A percentile compares a stretch with the other conserved stretches of the same genome.
Evolutionary conservation across 2,329 filamentous ascomycete genomes (phyloP).

Genomic region (Pezicula radicicola): DNA sequence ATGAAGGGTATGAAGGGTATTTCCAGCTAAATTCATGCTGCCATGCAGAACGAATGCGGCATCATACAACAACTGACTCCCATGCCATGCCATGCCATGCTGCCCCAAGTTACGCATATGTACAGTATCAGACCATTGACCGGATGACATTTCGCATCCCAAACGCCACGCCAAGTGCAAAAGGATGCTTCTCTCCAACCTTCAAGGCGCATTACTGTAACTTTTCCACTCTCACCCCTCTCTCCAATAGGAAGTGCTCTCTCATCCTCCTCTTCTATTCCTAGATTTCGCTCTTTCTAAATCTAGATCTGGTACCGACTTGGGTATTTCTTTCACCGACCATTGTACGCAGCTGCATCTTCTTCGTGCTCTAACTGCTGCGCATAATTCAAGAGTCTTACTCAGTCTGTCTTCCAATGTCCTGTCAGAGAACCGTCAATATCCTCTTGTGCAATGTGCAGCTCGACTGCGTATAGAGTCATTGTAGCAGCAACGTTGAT

Average conservation of each 20-base stretch:
- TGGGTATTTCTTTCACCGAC: not conserved
- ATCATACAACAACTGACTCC: not conserved
- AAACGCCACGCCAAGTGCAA: slow-evolving; percentile 14
- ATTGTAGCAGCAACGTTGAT: slow-evolving; percentile 88
- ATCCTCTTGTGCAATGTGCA: slow-evolving; percentile 82
- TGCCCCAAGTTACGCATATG: slow-evolving; percentile 11
- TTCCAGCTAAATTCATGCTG: slow-evolving; percentile 4
- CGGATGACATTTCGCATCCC: slow-evolving; percentile 8
- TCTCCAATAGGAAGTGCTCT: not conserved
- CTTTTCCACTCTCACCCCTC: not conserved
- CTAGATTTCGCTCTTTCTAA: not conserved
- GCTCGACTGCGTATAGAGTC: slow-evolving; percentile 83
- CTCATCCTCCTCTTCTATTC: slow-evolving; percentile 2
- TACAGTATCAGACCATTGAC: slow-evolving; percentile 3
- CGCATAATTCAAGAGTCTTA: not conserved
- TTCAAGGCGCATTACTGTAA: not conserved
- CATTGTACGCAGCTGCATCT: not conserved
- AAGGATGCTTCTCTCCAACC: slow-evolving; percentile 4
- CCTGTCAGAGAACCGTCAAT: slow-evolving; percentile 68
- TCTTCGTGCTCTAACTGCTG: not conserved
- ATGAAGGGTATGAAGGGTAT: slow-evolving; percentile 5
- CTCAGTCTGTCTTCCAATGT: slow-evolving; percentile 93
- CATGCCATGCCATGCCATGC: not conserved
- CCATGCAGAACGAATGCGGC: not conserved
- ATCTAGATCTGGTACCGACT: not conserved